phyloP scores from a whole-genome alignment of 257 asterid species.

The Penstemon barbatus region DNA sequence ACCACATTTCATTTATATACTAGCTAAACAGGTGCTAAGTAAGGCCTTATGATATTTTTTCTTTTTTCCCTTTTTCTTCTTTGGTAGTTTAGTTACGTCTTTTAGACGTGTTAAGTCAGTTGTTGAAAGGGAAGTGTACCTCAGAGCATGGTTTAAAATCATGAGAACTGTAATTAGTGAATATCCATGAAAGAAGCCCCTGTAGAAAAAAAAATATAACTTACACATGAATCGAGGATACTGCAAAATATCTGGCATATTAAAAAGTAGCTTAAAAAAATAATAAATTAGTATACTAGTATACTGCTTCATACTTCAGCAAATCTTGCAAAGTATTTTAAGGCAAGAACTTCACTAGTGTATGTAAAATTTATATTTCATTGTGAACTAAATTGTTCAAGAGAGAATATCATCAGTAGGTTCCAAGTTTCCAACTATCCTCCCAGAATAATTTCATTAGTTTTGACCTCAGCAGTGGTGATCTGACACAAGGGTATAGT shows the following conservation, averaged over 20 bases:
- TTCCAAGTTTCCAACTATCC: slow-evolving; percentile 16
- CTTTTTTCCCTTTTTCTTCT: too few species aligned
- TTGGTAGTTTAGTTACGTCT: too few species aligned
- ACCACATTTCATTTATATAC: too few species aligned
- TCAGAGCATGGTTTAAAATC: slow-evolving; percentile 93
- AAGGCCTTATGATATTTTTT: background rate
- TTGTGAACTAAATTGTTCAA: slow-evolving; percentile 15
- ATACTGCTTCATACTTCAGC: slow-evolving; percentile 18
- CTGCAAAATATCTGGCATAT: slow-evolving; percentile 10
- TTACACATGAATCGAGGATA: slow-evolving; percentile 17
- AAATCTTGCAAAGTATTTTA: slow-evolving; percentile 18
- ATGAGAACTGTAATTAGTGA: slow-evolving; percentile 81
- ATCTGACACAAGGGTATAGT: slow-evolving; percentile 9
- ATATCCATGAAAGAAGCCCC: slow-evolving; percentile 98
- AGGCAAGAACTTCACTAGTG: slow-evolving; percentile 21
- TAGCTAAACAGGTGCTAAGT: too few species aligned
- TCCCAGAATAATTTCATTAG: slow-evolving; percentile 17
- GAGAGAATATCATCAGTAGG: slow-evolving; percentile 13
- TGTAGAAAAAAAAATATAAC: slow-evolving; percentile 32
- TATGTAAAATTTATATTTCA: background rate
- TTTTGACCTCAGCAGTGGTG: background rate
- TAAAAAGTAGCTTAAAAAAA: slow-evolving; percentile 10
- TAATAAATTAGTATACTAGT: background rate
- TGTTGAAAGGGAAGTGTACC: slow-evolving; percentile 44
- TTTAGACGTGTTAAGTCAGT: background rate